Conservation (phyloP, 805 yeast genomes). For the Wickerhamomyces bisporus region DNA sequence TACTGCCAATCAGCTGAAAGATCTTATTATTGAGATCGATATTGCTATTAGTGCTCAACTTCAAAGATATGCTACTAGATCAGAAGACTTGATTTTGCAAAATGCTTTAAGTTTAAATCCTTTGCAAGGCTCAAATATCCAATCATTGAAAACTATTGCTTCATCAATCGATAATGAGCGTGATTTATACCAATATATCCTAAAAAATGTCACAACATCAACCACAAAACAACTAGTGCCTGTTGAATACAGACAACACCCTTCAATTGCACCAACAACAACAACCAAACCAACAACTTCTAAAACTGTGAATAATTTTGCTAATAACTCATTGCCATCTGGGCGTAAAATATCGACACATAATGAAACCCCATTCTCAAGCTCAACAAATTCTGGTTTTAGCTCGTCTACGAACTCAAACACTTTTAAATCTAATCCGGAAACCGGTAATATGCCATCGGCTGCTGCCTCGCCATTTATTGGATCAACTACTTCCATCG, state of each 20-base stretch:
- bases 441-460: constrained; percentile 1
- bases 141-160: constrained; percentile 75
- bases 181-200: constrained; percentile 68
- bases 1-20: constrained; percentile 63
- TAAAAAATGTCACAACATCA: constrained; percentile 34
- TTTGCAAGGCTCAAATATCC: constrained; percentile 43
- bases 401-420: constrained; percentile 5
- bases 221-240: constrained; percentile 46
- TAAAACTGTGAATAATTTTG: constrained; percentile 21
- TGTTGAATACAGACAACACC: constrained; percentile 67
- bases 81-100: constrained; percentile 78
- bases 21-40: constrained; percentile 80
- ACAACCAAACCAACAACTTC: constrained; percentile 20
- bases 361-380: constrained; percentile 29
- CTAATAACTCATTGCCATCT: constrained; percentile 10
- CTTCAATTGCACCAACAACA: constrained; percentile 41
- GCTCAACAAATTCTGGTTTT: constrained; percentile 16
- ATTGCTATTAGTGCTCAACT: constrained; percentile 85
- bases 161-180: constrained; percentile 75
- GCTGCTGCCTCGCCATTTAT: constrained; percentile 8
- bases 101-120: constrained; percentile 83
- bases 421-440: constrained; percentile 7
- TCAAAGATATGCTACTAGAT: constrained; percentile 83
- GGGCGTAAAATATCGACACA: constrained; percentile 28
- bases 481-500: neutral